Evolutionary conservation across 202 grass and related monocot genomes (phyloP).

Genomic region (Miscanthus sacchariflorus): DNA sequence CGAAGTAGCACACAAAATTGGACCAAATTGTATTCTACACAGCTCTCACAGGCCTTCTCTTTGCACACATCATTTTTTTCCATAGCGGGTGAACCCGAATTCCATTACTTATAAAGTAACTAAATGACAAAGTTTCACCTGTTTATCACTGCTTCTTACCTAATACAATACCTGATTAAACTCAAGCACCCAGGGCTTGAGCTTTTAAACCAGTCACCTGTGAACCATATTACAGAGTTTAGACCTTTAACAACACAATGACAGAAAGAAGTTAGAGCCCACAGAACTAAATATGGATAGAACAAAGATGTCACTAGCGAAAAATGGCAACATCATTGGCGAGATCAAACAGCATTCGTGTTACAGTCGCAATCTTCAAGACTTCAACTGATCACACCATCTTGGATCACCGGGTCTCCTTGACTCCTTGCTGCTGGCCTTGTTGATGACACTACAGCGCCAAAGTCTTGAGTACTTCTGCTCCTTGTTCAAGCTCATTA

Average conservation of each 20-base stretch:
- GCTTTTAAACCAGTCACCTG: constrained; percentile 2
- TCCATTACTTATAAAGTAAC: background rate
- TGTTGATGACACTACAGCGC: background rate
- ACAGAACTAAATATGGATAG: background rate
- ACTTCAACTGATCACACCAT: background rate
- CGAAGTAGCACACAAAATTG: constrained; percentile 13
- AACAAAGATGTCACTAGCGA: background rate
- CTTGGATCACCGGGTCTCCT: background rate
- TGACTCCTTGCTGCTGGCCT: background rate
- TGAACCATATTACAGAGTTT: background rate
- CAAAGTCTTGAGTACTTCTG: background rate
- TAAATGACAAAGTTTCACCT: background rate
- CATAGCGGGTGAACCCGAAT: background rate
- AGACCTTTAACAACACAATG: background rate
- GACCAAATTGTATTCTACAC: constrained; percentile 8
- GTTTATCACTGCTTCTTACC: background rate
- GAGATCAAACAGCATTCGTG: background rate
- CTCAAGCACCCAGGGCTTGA: background rate
- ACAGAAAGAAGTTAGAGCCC: background rate
- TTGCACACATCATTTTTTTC: constrained; percentile 5
- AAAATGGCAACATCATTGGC: background rate
- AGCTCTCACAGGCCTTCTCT: background rate
- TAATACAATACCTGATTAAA: background rate
- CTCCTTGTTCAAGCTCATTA: background rate
- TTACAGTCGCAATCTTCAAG: background rate